Evolutionary conservation across 176 grass and related monocot genomes (phyloP), one percentile per base, ranked within the genome.

Genomic region (Carex kokanica): DNA sequence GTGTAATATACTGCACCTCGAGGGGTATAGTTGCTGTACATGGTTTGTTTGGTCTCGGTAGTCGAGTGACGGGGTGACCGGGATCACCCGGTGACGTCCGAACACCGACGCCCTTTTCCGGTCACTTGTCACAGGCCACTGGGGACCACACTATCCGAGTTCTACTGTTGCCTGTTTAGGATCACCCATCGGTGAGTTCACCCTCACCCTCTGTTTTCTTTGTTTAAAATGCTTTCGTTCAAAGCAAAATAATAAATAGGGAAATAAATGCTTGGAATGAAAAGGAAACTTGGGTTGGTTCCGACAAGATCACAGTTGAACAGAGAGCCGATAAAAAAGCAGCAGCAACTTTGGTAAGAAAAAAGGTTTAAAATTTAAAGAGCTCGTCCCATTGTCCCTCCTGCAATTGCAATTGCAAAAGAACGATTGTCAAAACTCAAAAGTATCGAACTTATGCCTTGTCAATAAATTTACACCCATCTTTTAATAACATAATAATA

Each of bases 51-150:
- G 6, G 41, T 25, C 40, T 66, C 17, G 38, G 71, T 49, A 43
- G 40, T 75, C 40, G 71, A 18, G 71, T 5, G 6, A 49, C 6
- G n/a, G 15, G 60, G 6, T 62, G n/a, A 81, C 78, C n/a, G 78
- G 78, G 34, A 61, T 64, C 13, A 64, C 3, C 78, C 58, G 56
- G 78, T 81, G 15, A 38, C 34, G 49, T 51, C 11, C 7, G 16
- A 16, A 38, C 80, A 82, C 80, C 80, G 80, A 82, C 80, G 80
- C 60, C 38, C 41, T 82, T 13, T 54, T 49, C 38, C 38, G 57
- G 79, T 81, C 56, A 45, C 38, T 16, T 63, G 31, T 47, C 59
- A 62, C 78, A 18, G 53, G 54, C 8, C 20, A 81, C 8, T 64
- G 10, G 80, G 80, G 80, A 65, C 56, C 80, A 65, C 60, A 49